Evolutionary conservation across 306 rosid genomes (phyloP).

Genomic region (Quercus berberidifolia): DNA sequence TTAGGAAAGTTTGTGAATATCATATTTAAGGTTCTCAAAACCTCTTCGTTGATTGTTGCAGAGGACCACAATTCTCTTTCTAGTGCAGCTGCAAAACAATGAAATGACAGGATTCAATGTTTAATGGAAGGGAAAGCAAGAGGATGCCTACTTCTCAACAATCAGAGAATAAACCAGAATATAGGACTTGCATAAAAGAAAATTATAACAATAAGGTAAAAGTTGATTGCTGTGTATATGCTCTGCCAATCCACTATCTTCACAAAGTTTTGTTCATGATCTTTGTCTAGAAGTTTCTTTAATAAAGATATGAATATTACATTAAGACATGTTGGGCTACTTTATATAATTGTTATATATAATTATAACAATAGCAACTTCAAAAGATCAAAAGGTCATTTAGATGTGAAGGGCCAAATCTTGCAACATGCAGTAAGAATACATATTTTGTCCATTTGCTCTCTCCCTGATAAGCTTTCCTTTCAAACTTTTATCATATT

Average conservation of each 20-base stretch:
- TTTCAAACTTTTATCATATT: too few species aligned
- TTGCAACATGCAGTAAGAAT: neutral
- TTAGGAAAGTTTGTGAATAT: slow-evolving; percentile 88
- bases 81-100: slow-evolving; percentile 75
- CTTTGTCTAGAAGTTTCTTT: neutral
- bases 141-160: neutral
- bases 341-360: neutral
- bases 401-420: neutral
- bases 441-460: too few species aligned
- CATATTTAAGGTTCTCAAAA: slow-evolving; percentile 83
- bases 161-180: neutral
- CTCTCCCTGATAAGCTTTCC: too few species aligned
- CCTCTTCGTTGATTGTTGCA: slow-evolving; percentile 89
- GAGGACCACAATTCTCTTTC: slow-evolving; percentile 94
- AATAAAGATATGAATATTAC: neutral
- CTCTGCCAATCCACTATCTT: neutral
- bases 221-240: neutral
- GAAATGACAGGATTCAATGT: slow-evolving; percentile 14
- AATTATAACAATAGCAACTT: neutral
- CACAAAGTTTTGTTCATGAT: neutral
- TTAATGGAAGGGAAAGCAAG: neutral
- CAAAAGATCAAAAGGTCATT: neutral
- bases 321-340: neutral
- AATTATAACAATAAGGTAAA: neutral
- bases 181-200: neutral